These are phyloP conservation scores for Torulaspora delbrueckii DNA, from an alignment of 805 yeast species.

Conservation along the genomic window DNA sequence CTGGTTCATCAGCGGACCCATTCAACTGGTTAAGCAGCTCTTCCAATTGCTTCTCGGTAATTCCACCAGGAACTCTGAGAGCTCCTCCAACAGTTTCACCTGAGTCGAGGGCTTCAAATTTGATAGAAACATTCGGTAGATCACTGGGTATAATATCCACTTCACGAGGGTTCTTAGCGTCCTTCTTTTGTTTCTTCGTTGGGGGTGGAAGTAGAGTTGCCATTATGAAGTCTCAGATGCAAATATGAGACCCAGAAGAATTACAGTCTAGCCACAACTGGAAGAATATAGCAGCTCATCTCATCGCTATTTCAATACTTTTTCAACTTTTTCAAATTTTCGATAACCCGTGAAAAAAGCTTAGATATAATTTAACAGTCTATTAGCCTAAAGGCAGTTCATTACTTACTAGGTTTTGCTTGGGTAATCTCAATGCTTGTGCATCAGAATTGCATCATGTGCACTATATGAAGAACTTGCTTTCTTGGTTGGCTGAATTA, in stretches of 20 bases:
- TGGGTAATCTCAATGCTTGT: neutral
- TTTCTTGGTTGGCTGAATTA: neutral
- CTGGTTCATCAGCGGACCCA: constrained; percentile 70
- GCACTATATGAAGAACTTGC: neutral
- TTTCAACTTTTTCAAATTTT: neutral
- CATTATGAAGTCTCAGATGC: constrained; percentile 41
- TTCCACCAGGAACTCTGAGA: constrained; percentile 85
- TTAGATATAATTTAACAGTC: neutral
- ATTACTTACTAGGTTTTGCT: neutral
- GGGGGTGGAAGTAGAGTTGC: constrained; percentile 93
- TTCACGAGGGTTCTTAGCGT: constrained; percentile 76
- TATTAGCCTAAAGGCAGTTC: neutral
- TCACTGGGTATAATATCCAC: constrained; percentile 69
- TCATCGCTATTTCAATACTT: neutral
- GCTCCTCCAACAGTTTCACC: constrained; percentile 83
- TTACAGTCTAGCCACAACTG: neutral
- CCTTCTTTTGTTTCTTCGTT: constrained; percentile 78
- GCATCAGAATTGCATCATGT: too few relatives aligned
- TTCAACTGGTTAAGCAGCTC: constrained; percentile 76
- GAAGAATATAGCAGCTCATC: neutral
- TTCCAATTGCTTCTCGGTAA: constrained; percentile 81
- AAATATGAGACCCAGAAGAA: neutral
- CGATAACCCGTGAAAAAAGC: neutral
- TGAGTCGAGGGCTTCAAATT: constrained; percentile 88
- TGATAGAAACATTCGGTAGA: constrained; percentile 80